Base-by-base conservation (phyloP, 2,329 filamentous ascomycete species). In the Leptographium radiaticola region DNA sequence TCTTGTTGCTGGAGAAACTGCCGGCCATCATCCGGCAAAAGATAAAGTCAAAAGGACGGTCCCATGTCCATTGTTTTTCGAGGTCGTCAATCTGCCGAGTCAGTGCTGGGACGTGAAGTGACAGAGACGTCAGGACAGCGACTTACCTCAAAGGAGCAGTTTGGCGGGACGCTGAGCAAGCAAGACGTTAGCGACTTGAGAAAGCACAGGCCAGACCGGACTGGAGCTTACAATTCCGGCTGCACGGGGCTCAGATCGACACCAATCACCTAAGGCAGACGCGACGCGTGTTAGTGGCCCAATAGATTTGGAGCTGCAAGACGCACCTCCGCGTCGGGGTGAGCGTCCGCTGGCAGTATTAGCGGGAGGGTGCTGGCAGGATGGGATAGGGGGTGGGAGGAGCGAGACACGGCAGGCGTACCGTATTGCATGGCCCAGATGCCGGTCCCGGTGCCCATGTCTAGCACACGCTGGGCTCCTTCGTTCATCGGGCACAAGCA, bases 381-480 rank as follows among this genome's bases (percentile, higher is more conserved):
- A 30, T n/a, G 16, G 20, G n/a, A 9, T n/a, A n/a, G 7, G 8
- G 15, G 20, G 18, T 20, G 6, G 15, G 10, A 15, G 2, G 3
- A 11, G 15, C n/a, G 11, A 34, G 10, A 12, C 25, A n/a, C 36
- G 33, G 16, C 31, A 18, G 46, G 4, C 53, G 10, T 45, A 57
- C 58, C 57, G 34, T 60, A 61, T 34, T 62, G 58, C 52, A 62
- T 59, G n/a, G 60, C 55, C 60, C 60, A 62, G 51, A 62, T 61
- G 34, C 60, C 60, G 2, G 58, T 61, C 20, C 59, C 59, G 0
- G 59, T 61, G 36, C 60, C 60, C 11, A 62, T 42, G 33, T 62
- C 60, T 1, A 61, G 53, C 6, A 62, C 59, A 6, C 56, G 53
- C n/a, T 56, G 56, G 0, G 59, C 58, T 5, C 52, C 52, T 2